phyloP scores from a whole-genome alignment of 192 early-diverging fungal genomes.

The Chytriomyces hyalinus region DNA sequence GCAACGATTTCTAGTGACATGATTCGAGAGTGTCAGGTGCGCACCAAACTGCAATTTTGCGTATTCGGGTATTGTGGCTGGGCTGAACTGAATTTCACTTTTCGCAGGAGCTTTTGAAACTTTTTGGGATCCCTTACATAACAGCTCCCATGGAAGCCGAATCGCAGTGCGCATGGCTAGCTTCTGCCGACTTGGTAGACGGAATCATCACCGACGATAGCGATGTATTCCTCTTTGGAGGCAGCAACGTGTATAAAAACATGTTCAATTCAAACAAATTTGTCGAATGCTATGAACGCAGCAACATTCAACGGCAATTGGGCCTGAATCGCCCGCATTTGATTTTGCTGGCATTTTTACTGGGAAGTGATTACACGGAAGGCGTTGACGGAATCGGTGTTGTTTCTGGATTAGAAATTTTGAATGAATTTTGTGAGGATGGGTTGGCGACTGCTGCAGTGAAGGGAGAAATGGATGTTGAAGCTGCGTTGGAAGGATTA shows the following conservation, averaged over 20 bases:
- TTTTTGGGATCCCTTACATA: conserved; percentile 96
- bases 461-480: not conserved
- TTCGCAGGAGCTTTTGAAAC: conserved; percentile 70
- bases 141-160: conserved; percentile 97
- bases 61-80: not conserved
- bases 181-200: conserved; percentile 71
- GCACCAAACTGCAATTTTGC: not conserved
- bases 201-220: conserved; percentile 97
- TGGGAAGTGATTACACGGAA: conserved; percentile 97
- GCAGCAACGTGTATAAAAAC: conserved; percentile 79
- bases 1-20: conserved; percentile 72
- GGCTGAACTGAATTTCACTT: not conserved
- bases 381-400: conserved; percentile 88
- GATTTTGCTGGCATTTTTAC: conserved; percentile 83
- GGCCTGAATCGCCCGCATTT: conserved; percentile 71
- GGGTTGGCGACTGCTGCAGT: not conserved
- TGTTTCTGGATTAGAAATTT: conserved; percentile 87
- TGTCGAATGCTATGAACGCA: conserved; percentile 81
- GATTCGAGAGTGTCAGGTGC: conserved; percentile 73
- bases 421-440: conserved; percentile 72
- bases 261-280: conserved; percentile 90
- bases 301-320: conserved; percentile 71
- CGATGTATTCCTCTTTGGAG: conserved; percentile 95
- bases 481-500: conserved; percentile 42
- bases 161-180: conserved; percentile 85